Evolutionary conservation across 2,329 filamentous ascomycete species (phyloP).

Genomic region (Paramyrothecium sp.): DNA sequence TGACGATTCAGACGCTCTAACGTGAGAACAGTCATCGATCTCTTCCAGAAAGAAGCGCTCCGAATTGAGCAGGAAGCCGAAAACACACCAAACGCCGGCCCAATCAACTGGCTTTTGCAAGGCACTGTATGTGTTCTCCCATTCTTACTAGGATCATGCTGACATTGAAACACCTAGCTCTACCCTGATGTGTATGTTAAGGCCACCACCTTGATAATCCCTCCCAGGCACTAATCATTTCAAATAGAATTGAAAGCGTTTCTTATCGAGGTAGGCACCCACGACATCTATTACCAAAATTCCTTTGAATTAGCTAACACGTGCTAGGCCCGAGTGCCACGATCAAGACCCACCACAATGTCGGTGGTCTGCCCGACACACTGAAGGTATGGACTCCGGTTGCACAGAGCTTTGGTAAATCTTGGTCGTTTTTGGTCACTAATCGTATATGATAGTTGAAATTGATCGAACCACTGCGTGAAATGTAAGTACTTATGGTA

Average conservation of each 20-base stretch:
- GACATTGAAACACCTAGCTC: background rate
- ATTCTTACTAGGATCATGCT: background rate
- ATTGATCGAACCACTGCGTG: conserved; percentile 75
- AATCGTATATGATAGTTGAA: no score
- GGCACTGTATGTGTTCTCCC: conserved; percentile 70
- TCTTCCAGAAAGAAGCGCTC: conserved; percentile 77
- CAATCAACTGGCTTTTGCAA: conserved; percentile 84
- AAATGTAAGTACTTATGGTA: no score
- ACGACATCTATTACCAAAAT: no score
- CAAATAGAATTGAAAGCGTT: no score
- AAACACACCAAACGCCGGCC: conserved; percentile 65
- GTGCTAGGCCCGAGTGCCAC: no score
- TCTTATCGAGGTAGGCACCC: no score
- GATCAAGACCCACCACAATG: conserved; percentile 53
- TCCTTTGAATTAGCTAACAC: no score
- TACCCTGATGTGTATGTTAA: conserved; percentile 4
- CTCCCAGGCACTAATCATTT: no score
- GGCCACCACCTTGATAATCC: background rate
- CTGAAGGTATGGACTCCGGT: no score
- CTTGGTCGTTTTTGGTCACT: no score
- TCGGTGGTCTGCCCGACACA: conserved; percentile 73
- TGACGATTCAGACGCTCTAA: conserved; percentile 2
- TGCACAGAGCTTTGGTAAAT: no score
- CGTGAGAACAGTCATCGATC: conserved; percentile 38
- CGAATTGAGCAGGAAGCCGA: conserved; percentile 69